Evolutionary conservation across 305 asterid genomes (phyloP).

Genomic region (Fraxinus xanthoxyloides): DNA sequence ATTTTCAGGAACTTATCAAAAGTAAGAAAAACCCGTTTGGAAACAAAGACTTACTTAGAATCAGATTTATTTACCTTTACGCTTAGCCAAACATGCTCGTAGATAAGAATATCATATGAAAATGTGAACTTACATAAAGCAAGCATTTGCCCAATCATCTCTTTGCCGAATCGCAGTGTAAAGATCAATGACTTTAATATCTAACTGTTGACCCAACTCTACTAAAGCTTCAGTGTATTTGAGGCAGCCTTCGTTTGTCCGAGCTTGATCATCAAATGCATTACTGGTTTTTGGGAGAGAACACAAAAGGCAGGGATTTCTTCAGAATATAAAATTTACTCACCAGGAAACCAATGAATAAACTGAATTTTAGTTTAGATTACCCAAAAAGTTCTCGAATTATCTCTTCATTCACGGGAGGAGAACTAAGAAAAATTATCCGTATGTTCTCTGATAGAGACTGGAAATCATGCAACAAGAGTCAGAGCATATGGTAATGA

Average conservation of each 20-base stretch:
- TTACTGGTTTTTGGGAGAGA: slow-evolving; percentile 24
- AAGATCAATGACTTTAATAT: slow-evolving; percentile 63
- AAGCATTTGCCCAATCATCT: slow-evolving; percentile 60
- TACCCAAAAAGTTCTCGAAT: slow-evolving; percentile 57
- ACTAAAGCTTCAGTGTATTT: slow-evolving; percentile 68
- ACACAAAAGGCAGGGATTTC: not conserved
- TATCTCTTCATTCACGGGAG: slow-evolving; percentile 63
- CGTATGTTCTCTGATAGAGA: slow-evolving; percentile 63
- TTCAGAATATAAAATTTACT: slow-evolving; percentile 2
- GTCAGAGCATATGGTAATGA: slow-evolving; percentile 10
- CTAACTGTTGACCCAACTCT: slow-evolving; percentile 63
- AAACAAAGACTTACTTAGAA: not conserved
- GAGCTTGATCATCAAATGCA: slow-evolving; percentile 47
- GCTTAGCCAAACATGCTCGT: not conserved
- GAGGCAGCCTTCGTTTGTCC: slow-evolving; percentile 59
- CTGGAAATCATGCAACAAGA: slow-evolving; percentile 35
- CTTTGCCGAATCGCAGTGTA: slow-evolving; percentile 60
- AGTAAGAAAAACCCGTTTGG: not conserved
- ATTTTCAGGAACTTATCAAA: not conserved
- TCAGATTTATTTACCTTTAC: not conserved
- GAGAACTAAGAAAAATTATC: slow-evolving; percentile 68
- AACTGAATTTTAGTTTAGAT: slow-evolving; percentile 6
- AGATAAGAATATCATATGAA: not conserved
- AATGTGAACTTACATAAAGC: slow-evolving; percentile 58
- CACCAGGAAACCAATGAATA: not conserved